phyloP scores from a whole-genome alignment of 257 asterid species.

The Nyctanthes arbortristis region DNA sequence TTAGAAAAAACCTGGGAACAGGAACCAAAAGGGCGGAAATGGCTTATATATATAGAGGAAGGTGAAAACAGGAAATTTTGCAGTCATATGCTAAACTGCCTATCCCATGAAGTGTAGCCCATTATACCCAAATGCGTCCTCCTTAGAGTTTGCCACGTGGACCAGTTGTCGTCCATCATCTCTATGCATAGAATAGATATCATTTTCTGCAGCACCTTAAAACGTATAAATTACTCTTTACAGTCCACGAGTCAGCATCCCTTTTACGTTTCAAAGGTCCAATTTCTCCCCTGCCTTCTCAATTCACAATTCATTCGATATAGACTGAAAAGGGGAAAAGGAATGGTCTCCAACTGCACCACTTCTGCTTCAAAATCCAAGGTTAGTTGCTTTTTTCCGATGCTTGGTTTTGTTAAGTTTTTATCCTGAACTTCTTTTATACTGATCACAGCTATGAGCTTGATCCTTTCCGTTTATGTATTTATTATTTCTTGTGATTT shows the following conservation, averaged over 20 bases:
- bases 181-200: not conserved
- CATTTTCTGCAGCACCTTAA: not conserved
- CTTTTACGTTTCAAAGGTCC: conserved; percentile 4
- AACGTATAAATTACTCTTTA: not conserved
- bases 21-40: no score
- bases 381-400: conserved; percentile 25
- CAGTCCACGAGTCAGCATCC: conserved; percentile 22
- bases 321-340: not conserved
- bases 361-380: conserved; percentile 30
- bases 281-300: conserved; percentile 18
- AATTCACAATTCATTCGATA: not conserved
- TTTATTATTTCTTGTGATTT: not conserved
- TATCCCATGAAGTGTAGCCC: not conserved
- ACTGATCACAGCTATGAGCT: conserved; percentile 23
- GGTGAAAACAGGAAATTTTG: no score
- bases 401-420: conserved; percentile 8
- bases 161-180: not conserved
- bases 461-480: conserved; percentile 20
- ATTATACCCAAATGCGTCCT: not conserved
- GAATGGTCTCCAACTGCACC: conserved; percentile 38
- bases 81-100: no score
- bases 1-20: no score
- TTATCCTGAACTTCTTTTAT: not conserved
- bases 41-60: no score
- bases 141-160: not conserved